phyloP scores from a whole-genome alignment of 2,329 filamentous ascomycete species.

The Esteya vermicola region DNA sequence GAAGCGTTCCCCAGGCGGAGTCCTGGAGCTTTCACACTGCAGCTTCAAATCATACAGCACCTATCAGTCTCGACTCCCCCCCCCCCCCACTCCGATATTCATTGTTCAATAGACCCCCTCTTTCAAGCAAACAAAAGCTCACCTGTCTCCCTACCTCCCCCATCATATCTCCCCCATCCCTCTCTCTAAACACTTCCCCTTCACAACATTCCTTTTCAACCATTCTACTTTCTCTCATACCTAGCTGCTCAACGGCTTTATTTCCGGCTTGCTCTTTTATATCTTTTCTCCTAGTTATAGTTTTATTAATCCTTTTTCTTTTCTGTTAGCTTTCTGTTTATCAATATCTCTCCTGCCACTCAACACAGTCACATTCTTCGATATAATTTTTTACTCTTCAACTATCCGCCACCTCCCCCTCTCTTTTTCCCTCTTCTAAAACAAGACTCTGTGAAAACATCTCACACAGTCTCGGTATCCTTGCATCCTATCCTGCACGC shows the following conservation, averaged over 20 bases:
- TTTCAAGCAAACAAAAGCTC: slow-evolving; percentile 1
- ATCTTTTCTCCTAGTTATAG: neutral
- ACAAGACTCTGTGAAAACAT: neutral
- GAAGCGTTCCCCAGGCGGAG: neutral
- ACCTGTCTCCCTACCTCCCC: neutral
- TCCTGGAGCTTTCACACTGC: neutral
- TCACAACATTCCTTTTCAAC: neutral
- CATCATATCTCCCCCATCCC: neutral
- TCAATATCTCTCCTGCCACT: neutral
- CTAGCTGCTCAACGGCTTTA: neutral
- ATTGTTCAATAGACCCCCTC: neutral
- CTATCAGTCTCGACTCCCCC: neutral
- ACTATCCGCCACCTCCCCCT: too few relatives aligned
- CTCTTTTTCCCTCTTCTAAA: neutral
- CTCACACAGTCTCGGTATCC: neutral
- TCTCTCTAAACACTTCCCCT: neutral
- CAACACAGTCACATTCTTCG: too few relatives aligned
- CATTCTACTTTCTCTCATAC: neutral
- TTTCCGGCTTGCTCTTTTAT: neutral
- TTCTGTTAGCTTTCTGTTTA: neutral
- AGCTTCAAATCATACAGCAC: neutral
- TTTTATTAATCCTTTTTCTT: neutral
- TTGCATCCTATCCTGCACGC: neutral
- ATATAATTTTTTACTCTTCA: too few relatives aligned
- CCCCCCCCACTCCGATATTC: neutral